Conservation (phyloP, 129 eudicot species). For the Saussurea involucrata region DNA sequence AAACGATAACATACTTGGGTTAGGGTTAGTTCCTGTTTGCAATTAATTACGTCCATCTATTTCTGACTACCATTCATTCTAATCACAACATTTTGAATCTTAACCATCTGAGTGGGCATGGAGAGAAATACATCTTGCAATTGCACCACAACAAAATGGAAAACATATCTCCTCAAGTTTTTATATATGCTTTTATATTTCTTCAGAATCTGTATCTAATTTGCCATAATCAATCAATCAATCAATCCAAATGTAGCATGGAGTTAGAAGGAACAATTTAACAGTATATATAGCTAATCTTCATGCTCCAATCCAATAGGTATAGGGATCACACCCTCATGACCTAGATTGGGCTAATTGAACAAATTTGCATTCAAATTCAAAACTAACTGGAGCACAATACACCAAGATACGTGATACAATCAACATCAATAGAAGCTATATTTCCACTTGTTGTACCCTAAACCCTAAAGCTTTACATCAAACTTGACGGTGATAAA, state of each 20-base stretch:
- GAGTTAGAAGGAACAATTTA: neutral
- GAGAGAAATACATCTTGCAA: neutral
- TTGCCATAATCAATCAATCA: neutral
- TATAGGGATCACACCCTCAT: neutral
- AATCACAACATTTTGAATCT: neutral
- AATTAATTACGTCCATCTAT: neutral
- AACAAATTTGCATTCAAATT: neutral
- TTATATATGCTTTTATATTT: neutral
- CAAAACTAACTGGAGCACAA: neutral
- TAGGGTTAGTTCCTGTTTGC: neutral
- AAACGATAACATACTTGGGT: too few relatives aligned
- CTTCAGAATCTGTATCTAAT: neutral
- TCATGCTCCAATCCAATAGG: neutral
- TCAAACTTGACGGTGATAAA: neutral
- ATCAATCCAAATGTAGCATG: neutral
- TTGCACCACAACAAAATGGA: neutral
- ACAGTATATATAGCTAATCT: neutral
- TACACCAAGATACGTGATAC: neutral
- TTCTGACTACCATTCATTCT: neutral
- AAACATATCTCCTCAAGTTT: neutral
- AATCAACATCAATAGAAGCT: neutral
- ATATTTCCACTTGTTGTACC: neutral
- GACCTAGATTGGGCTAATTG: neutral
- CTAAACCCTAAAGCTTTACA: conserved; percentile 19
- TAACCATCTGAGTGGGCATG: neutral